phyloP scores from a whole-genome alignment of 1,284 basidiomycete species.

The Tilletia indica region DNA sequence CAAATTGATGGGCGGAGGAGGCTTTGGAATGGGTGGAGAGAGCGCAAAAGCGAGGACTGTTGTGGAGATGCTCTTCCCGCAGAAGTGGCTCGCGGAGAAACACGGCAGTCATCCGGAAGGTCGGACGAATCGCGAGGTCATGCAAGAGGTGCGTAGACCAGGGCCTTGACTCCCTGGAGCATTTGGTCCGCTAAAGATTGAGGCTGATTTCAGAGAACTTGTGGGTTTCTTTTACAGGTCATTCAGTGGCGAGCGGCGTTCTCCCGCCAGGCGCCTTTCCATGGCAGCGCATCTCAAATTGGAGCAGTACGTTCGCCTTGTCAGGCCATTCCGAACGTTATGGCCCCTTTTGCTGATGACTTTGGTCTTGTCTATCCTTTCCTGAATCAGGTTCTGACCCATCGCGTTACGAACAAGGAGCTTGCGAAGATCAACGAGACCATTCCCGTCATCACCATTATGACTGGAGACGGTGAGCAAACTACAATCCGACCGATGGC shows the following conservation, averaged over 20 bases:
- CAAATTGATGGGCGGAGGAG: constrained; percentile 8
- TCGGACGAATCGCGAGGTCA: constrained; percentile 1
- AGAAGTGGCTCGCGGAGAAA: constrained; percentile 14
- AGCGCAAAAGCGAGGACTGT: background rate
- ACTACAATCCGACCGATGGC: background rate
- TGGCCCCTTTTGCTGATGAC: too few species aligned
- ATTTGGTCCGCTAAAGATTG: background rate
- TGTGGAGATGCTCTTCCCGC: constrained; percentile 15
- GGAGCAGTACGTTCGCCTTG: background rate
- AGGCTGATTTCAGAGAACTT: background rate
- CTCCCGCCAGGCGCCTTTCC: constrained; percentile 5
- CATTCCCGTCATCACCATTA: constrained; percentile 66
- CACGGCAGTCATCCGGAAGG: background rate
- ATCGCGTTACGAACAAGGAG: constrained; percentile 65
- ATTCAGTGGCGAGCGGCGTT: constrained; percentile 12
- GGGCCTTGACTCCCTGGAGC: background rate
- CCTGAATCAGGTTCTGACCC: constrained; percentile 60
- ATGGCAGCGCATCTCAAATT: constrained; percentile 10
- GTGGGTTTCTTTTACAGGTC: background rate
- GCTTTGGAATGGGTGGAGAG: background rate
- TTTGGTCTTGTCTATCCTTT: too few species aligned
- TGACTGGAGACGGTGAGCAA: constrained; percentile 66
- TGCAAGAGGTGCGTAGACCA: background rate
- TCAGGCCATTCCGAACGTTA: background rate
- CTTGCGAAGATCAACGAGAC: constrained; percentile 56